Evolutionary conservation across 306 rosid species (phyloP), one percentile per base, ranked within the genome.

Genomic region (Ormosia emarginata): DNA sequence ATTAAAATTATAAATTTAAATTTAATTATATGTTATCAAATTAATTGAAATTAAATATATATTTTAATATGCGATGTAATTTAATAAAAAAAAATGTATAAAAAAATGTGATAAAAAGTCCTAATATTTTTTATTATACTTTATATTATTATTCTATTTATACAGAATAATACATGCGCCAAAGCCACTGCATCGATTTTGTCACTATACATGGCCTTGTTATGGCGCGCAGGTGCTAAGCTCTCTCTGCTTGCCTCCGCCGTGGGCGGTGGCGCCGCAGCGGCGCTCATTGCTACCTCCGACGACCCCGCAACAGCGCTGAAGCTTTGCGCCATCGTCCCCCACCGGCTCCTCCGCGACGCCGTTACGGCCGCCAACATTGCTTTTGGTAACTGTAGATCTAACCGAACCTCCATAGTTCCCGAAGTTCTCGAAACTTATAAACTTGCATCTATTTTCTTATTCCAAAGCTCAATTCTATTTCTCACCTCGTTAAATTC

Each of bases 191-290:
- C 2, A 13, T 15, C 58, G 37, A 12, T 12, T 10, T 18, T 4
- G 56, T 61, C 53, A 34, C 34, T 9, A 32, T 44, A 34, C 41
- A 93, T 95, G 98, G 91, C 90, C 46, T 82, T 89, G 67, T 78
- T 95, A 63, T 93, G 97, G 99, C 92, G 98, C 90, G 93, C 85
- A 4, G 82, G 92, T 5, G 75, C 88, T 47, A 92, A 78, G 86
- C 78, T 92, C 71, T 90, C 87, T 56, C 69, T 91, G 43, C 63
- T 84, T 29, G 87, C 89, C 77, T 75, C 96, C 84, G 87, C 94
- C 58, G 24, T 88, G 1, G 80, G 91, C 52, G 94, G 87, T 39
- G 99, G 98, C 6, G 84, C 87, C 3, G 87, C 90, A 4, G 91
- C 90, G 2, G 97, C 97, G 7, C 67, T 86, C 47, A 79, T 89